A percentile compares a stretch with the other conserved stretches of the same genome.
phyloP scores from a whole-genome alignment of 2,329 filamentous ascomycete species.

The Tolypocladium nubicola region DNA sequence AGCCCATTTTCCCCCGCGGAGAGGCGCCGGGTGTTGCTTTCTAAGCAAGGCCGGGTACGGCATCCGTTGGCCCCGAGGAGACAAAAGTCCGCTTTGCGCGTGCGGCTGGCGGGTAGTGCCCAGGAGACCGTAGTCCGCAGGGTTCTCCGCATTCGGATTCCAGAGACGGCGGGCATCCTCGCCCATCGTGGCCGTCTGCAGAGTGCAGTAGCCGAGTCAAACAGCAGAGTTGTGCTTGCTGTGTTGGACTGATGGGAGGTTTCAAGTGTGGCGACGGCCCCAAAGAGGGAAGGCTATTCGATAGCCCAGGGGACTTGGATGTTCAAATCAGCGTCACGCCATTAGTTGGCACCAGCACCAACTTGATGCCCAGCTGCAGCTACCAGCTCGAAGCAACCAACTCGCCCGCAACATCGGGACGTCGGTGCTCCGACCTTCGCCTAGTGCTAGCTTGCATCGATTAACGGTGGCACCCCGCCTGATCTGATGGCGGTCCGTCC shows the following conservation, averaged over 20 bases:
- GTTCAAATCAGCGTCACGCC: background rate
- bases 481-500: background rate
- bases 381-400: too few relatives aligned
- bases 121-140: too few relatives aligned
- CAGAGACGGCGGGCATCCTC: background rate
- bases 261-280: background rate
- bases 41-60: background rate
- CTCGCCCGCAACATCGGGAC: background rate
- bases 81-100: background rate
- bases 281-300: background rate
- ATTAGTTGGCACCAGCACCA: background rate
- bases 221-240: background rate
- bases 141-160: too few relatives aligned
- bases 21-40: background rate
- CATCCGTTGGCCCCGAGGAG: background rate
- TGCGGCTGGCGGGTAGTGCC: background rate
- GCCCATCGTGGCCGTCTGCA: background rate
- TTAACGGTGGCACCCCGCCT: background rate
- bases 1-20: background rate
- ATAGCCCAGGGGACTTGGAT: background rate
- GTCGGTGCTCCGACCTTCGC: background rate
- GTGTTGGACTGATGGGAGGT: background rate
- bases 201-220: background rate
- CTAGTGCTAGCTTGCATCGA: background rate
- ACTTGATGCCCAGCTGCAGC: too few relatives aligned